A percentile compares a stretch with the other conserved stretches of the same genome.
Conservation (phyloP, 169 alveolate species). For the Plasmodium cynomolgi region DNA sequence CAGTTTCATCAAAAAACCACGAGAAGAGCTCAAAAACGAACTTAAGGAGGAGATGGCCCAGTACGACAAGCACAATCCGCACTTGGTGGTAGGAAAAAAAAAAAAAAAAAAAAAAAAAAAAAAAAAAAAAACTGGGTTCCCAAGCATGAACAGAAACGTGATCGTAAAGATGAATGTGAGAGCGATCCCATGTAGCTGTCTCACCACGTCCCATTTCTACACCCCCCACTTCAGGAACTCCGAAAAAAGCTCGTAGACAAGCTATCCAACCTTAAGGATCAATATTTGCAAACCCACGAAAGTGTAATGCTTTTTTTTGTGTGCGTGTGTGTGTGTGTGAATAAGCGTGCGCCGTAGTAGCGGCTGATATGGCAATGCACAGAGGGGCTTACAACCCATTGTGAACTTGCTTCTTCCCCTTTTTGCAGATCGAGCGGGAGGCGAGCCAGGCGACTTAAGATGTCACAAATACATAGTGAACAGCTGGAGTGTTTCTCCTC, state of each 20-base stretch:
- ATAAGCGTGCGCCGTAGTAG: not conserved
- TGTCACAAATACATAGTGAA: not conserved
- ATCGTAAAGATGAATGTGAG: not conserved
- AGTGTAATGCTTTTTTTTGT: not conserved
- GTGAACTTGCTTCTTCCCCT: not conserved
- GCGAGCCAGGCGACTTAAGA: constrained; percentile 2
- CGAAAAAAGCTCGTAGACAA: constrained; percentile 23
- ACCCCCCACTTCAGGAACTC: not conserved
- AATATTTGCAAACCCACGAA: constrained; percentile 19
- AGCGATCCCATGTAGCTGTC: not conserved
- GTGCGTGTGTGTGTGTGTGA: not conserved
- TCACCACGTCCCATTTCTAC: not conserved
- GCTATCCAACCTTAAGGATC: constrained; percentile 15
- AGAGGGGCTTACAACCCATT: not conserved
- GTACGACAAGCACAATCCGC: constrained; percentile 38
- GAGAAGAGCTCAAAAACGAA: constrained; percentile 10
- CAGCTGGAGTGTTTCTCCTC: not conserved
- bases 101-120: not conserved
- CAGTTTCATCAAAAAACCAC: constrained; percentile 46
- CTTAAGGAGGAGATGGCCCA: constrained; percentile 53
- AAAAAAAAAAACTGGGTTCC: not conserved
- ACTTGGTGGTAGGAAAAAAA: constrained; percentile 15
- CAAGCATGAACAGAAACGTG: not conserved
- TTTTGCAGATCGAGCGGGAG: constrained; percentile 22
- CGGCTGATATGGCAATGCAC: not conserved